These are phyloP conservation scores for Beta vulgaris DNA, from an alignment of 148 eudicot genomes.

Conservation along the genomic window DNA sequence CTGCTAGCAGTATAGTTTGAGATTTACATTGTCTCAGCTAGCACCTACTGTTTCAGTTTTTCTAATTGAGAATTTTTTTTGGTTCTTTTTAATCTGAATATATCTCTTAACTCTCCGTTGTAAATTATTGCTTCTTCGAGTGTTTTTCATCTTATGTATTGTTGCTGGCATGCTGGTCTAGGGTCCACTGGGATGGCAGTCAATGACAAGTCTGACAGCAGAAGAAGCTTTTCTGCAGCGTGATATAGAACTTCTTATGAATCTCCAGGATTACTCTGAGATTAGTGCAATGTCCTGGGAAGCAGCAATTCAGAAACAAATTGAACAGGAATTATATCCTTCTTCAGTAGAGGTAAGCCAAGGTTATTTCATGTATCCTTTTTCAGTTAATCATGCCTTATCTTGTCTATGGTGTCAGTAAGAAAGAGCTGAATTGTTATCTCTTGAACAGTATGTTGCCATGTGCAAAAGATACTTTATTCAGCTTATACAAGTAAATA, in stretches of 20 bases:
- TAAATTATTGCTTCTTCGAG: neutral
- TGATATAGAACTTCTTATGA: constrained; percentile 48
- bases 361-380: constrained; percentile 4
- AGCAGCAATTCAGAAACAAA: constrained; percentile 86
- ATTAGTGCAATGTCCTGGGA: constrained; percentile 90
- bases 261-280: constrained; percentile 57
- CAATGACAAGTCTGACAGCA: constrained; percentile 55
- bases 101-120: neutral
- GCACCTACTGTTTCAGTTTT: neutral
- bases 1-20: neutral
- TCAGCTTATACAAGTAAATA: neutral
- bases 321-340: constrained; percentile 77
- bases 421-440: neutral
- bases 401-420: neutral
- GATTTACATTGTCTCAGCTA: neutral
- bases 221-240: constrained; percentile 58
- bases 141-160: constrained; percentile 8
- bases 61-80: neutral
- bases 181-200: constrained; percentile 98
- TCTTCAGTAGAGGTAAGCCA: constrained; percentile 66
- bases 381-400: constrained; percentile 9
- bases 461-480: neutral
- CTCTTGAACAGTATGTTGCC: constrained; percentile 4
- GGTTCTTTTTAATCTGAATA: neutral
- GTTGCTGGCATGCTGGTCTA: constrained; percentile 35